These are phyloP conservation scores for Beauveria brongniartii DNA, from an alignment of 2,329 filamentous ascomycete genomes.

Conservation along the genomic window DNA sequence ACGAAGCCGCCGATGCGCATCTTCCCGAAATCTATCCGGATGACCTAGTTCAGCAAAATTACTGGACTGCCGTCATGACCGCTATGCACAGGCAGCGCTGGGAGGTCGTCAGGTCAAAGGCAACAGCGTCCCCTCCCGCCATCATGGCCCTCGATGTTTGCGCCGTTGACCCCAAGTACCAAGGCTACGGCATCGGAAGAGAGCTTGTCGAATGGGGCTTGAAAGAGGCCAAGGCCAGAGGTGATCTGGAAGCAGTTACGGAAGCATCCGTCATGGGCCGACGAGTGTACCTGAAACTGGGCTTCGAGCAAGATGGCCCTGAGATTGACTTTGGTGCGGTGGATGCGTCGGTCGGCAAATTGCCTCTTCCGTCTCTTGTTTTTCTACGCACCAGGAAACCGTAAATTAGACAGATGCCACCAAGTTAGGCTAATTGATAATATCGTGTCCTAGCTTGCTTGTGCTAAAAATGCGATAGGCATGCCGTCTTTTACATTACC, in stretches of 20 bases:
- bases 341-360: conserved; percentile 31
- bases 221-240: conserved; percentile 31
- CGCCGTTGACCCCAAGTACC: conserved; percentile 44
- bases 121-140: conserved; percentile 30
- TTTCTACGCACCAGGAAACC: conserved; percentile 34
- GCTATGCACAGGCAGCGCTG: conserved; percentile 37
- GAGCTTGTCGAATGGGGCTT: conserved; percentile 40
- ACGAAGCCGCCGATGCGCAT: conserved; percentile 23
- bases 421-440: too few relatives aligned
- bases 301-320: conserved; percentile 31
- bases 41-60: conserved; percentile 37
- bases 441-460: too few relatives aligned
- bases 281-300: conserved; percentile 36
- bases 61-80: conserved; percentile 33
- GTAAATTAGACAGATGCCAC: background rate
- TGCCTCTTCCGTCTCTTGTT: conserved; percentile 33
- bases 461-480: background rate
- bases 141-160: conserved; percentile 43
- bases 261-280: conserved; percentile 43
- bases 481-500: conserved; percentile 14
- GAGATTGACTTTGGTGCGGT: conserved; percentile 34
- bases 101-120: conserved; percentile 33
- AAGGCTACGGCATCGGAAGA: conserved; percentile 39
- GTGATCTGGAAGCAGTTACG: conserved; percentile 32
- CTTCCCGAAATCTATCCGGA: conserved; percentile 33